Evolutionary conservation across 108 stramenopile species (phyloP), one percentile per base, ranked within the genome.

Genomic region (Cylindrotheca closterium): DNA sequence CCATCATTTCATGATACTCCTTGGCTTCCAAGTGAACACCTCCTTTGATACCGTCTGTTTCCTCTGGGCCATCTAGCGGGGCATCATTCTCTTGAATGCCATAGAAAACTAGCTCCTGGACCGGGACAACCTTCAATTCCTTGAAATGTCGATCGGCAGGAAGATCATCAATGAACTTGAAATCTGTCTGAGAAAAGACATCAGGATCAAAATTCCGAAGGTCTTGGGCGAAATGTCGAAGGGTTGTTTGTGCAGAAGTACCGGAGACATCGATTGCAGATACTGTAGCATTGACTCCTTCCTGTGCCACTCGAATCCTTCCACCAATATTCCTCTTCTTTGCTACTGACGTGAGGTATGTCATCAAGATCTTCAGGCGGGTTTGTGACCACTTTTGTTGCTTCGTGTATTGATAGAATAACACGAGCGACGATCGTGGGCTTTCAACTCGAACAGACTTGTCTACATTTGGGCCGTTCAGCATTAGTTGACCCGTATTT

Each of bases 81-180:
- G 84, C 81, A 18, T 75, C 82, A 1, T 65, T 55, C 22, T 88
- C 78, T 5, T 63, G 30, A 30, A 96, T 73, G 22, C 89, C 93
- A 79, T 96, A 96, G 73, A 85, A 91, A 5, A 96, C 96, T 30
- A 96, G 73, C 62, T 96, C 96, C 34, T 90, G 83, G 3, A 95
- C 92, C 0, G 96, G 96, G 8, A 95, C 62, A 17, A 96, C 65
- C 51, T 88, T 96, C 64, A 94, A 51, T 32, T 95, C 88, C 64
- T 85, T 91, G 62, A 96, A 96, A 54, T 90, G 88, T 0, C 91
- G 83, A 78, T 91, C 87, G 12, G 85, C 75, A 21, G 75, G 58
- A 34, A 94, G 53, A 64, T 77, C 75, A 53, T 91, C 89, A 55
- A 94, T 74, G 59, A 79, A 91, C 64, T 93, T 93, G 70, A 93